Conservation (phyloP, 371 early-diverging fungal species). For the Cokeromyces recurvatus region DNA sequence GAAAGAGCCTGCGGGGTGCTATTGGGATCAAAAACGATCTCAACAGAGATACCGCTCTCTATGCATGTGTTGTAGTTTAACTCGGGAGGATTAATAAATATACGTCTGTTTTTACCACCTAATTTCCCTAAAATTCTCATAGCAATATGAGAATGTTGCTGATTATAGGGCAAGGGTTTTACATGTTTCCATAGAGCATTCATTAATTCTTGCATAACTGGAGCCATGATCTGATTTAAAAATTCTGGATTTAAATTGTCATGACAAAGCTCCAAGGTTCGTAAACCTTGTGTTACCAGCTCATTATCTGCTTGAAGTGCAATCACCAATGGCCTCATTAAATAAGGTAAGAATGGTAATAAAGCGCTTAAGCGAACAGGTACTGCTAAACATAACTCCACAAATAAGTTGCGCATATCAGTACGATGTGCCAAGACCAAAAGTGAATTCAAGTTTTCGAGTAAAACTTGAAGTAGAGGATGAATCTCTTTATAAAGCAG, state of each 20-base stretch:
- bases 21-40: slow-evolving; percentile 57
- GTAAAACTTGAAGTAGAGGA: slow-evolving; percentile 83
- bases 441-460: slow-evolving; percentile 85
- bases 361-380: slow-evolving; percentile 95
- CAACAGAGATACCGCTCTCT: slow-evolving; percentile 61
- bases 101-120: slow-evolving; percentile 85
- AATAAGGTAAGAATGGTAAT: slow-evolving; percentile 90
- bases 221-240: slow-evolving; percentile 93
- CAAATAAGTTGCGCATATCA: slow-evolving; percentile 83
- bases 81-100: slow-evolving; percentile 66
- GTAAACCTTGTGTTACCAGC: slow-evolving; percentile 90
- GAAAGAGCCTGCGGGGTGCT: slow-evolving; percentile 48
- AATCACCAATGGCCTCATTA: slow-evolving; percentile 95
- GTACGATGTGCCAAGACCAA: slow-evolving; percentile 76
- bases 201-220: slow-evolving; percentile 93
- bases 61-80: slow-evolving; percentile 43
- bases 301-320: slow-evolving; percentile 91
- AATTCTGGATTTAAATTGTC: slow-evolving; percentile 98
- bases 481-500: slow-evolving; percentile 84
- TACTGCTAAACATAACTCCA: slow-evolving; percentile 92
- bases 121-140: slow-evolving; percentile 97
- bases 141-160: slow-evolving; percentile 78
- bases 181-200: slow-evolving; percentile 88
- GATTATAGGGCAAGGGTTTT: slow-evolving; percentile 80
- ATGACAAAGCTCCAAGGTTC: slow-evolving; percentile 96